These are phyloP conservation scores for Cercospora sesami DNA, from an alignment of 2,329 filamentous ascomycete genomes.

Conservation along the genomic window DNA sequence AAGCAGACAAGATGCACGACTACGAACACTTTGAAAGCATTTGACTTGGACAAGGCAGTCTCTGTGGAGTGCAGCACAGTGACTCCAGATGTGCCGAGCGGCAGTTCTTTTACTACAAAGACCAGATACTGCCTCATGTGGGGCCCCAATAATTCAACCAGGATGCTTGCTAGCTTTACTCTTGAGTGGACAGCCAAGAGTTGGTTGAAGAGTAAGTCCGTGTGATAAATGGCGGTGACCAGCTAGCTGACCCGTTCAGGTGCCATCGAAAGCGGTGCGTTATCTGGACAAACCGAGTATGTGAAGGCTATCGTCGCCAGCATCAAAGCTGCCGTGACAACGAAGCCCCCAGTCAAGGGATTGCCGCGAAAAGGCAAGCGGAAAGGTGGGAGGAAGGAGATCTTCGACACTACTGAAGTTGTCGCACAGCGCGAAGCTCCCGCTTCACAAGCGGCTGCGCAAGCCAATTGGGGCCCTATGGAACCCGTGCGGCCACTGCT, in stretches of 20 bases:
- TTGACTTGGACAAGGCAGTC: slow-evolving; percentile 85
- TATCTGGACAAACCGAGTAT: slow-evolving; percentile 82
- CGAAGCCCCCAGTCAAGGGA: slow-evolving; percentile 58
- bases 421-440: slow-evolving; percentile 40
- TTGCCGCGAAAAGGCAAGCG: slow-evolving; percentile 50
- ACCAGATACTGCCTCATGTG: slow-evolving; percentile 94
- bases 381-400: slow-evolving; percentile 53
- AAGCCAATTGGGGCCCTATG: slow-evolving; percentile 71
- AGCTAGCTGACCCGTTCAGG: slow-evolving; percentile 52
- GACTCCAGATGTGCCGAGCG: slow-evolving; percentile 92
- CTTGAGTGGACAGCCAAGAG: slow-evolving; percentile 98
- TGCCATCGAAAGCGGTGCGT: slow-evolving; percentile 93
- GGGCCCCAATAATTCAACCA: slow-evolving; percentile 82
- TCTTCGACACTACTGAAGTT: slow-evolving; percentile 48
- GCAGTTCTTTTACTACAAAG: slow-evolving; percentile 86
- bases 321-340: slow-evolving; percentile 70
- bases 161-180: slow-evolving; percentile 81
- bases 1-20: slow-evolving; percentile 94
- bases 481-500: slow-evolving; percentile 73
- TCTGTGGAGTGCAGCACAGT: slow-evolving; percentile 80
- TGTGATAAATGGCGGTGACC: background rate
- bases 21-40: slow-evolving; percentile 75
- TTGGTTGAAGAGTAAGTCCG: slow-evolving; percentile 81
- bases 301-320: slow-evolving; percentile 76
- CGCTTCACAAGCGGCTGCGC: slow-evolving; percentile 36